Percentiles rank a stretch among this genome's conserved stretches.
Evolutionary conservation across 2,329 filamentous ascomycete genomes (phyloP).

Genomic region (Aspergillus fijiensis): DNA sequence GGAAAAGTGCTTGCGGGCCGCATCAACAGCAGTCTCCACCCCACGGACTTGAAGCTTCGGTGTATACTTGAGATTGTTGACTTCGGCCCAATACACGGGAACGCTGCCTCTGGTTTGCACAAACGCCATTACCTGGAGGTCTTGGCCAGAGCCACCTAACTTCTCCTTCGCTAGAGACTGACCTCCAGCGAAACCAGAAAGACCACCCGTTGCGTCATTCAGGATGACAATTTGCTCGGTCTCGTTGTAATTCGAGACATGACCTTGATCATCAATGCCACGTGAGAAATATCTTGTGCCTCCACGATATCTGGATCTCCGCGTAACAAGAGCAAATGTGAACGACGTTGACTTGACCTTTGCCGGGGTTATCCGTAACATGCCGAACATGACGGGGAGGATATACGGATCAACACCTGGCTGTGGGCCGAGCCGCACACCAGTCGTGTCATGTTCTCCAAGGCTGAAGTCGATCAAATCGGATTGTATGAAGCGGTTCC

Average conservation of each 20-base stretch:
- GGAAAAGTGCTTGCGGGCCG: constrained; percentile 82
- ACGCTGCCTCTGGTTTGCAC: constrained; percentile 96
- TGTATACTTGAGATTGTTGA: constrained; percentile 89
- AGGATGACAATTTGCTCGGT: constrained; percentile 90
- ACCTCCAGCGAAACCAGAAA: constrained; percentile 78
- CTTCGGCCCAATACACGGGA: constrained; percentile 92
- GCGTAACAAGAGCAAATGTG: constrained; percentile 83
- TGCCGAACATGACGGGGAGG: constrained; percentile 91
- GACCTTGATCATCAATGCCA: constrained; percentile 86
- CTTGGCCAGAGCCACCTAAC: constrained; percentile 61
- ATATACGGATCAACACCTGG: constrained; percentile 85
- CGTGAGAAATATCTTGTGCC: constrained; percentile 95
- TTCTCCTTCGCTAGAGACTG: constrained; percentile 73
- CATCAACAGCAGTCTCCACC: constrained; percentile 74
- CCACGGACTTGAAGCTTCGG: constrained; percentile 86
- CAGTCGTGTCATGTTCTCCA: constrained; percentile 50
- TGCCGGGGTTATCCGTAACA: constrained; percentile 86
- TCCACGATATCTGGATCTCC: constrained; percentile 81
- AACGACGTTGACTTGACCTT: constrained; percentile 80
- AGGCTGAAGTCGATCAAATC: constrained; percentile 87
- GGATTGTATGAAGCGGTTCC: constrained; percentile 90
- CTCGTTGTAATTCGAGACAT: constrained; percentile 99
- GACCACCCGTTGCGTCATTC: constrained; percentile 73
- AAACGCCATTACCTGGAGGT: constrained; percentile 88
- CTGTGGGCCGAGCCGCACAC: constrained; percentile 57